phyloP scores from a whole-genome alignment of 805 yeast genomes.

The Candida fluviatilis region DNA sequence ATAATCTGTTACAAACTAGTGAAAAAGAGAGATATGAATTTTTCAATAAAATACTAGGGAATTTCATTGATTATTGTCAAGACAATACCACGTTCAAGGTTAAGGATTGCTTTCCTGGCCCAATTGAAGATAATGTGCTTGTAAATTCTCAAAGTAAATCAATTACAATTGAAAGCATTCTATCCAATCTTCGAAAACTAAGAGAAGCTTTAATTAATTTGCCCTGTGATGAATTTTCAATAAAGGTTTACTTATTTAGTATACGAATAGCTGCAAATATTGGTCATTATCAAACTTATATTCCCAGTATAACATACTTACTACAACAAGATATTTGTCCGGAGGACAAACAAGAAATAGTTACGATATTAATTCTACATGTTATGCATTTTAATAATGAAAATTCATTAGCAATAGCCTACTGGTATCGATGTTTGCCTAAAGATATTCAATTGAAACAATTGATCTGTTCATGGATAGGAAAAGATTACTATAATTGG shows the following conservation, averaged over 20 bases:
- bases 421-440: conserved; percentile 24
- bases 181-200: conserved; percentile 41
- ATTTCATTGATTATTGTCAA: conserved; percentile 28
- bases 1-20: conserved; percentile 42
- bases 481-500: conserved; percentile 28
- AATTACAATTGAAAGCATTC: conserved; percentile 20
- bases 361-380: conserved; percentile 43
- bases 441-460: conserved; percentile 9
- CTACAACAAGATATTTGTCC: conserved; percentile 16
- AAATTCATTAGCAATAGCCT: conserved; percentile 24
- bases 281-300: conserved; percentile 50
- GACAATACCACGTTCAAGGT: conserved; percentile 13
- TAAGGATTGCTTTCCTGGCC: conserved; percentile 7
- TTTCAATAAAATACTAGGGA: conserved; percentile 32
- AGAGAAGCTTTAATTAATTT: conserved; percentile 50
- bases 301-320: conserved; percentile 48
- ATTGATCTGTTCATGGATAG: conserved; percentile 25
- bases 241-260: conserved; percentile 46
- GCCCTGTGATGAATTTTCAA: conserved; percentile 34
- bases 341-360: conserved; percentile 36
- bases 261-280: conserved; percentile 40
- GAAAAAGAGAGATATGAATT: conserved; percentile 37
- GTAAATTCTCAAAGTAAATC: not conserved
- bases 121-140: conserved; percentile 5
- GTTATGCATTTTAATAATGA: conserved; percentile 36